These are phyloP conservation scores for Angomonas deanei DNA, from an alignment of 208 protist species.

Conservation along the genomic window DNA sequence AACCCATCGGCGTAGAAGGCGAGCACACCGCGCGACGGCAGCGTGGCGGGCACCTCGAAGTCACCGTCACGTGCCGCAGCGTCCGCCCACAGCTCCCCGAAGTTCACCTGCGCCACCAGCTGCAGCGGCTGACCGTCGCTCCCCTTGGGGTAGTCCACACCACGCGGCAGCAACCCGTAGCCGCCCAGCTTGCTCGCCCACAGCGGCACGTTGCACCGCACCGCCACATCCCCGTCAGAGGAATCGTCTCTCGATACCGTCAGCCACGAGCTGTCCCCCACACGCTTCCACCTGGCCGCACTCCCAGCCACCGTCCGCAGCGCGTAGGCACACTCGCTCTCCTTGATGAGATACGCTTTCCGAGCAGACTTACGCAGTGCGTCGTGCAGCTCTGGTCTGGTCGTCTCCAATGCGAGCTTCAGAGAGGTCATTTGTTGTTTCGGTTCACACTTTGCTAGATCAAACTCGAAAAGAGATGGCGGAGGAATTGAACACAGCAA, in stretches of 20 bases:
- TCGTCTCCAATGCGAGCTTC: background rate
- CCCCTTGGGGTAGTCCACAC: slow-evolving; percentile 11
- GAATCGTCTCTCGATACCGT: background rate
- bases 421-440: slow-evolving; percentile 8
- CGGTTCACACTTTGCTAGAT: too few relatives aligned
- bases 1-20: slow-evolving; percentile 19
- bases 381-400: background rate
- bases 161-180: slow-evolving; percentile 19
- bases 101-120: slow-evolving; percentile 20
- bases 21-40: slow-evolving; percentile 11
- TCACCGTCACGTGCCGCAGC: background rate
- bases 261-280: background rate
- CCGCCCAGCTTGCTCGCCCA: slow-evolving; percentile 21
- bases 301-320: slow-evolving; percentile 7
- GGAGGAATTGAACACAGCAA: too few relatives aligned
- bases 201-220: slow-evolving; percentile 14
- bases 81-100: slow-evolving; percentile 15
- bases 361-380: background rate
- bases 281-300: background rate
- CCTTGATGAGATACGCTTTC: background rate
- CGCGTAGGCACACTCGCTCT: background rate
- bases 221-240: background rate
- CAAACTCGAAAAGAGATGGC: too few relatives aligned
- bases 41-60: slow-evolving; percentile 1
- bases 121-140: slow-evolving; percentile 6